Evolutionary conservation across 768 basidiomycete genomes (phyloP), one percentile per base, ranked within the genome.

Genomic region (Obba rivulosa): DNA sequence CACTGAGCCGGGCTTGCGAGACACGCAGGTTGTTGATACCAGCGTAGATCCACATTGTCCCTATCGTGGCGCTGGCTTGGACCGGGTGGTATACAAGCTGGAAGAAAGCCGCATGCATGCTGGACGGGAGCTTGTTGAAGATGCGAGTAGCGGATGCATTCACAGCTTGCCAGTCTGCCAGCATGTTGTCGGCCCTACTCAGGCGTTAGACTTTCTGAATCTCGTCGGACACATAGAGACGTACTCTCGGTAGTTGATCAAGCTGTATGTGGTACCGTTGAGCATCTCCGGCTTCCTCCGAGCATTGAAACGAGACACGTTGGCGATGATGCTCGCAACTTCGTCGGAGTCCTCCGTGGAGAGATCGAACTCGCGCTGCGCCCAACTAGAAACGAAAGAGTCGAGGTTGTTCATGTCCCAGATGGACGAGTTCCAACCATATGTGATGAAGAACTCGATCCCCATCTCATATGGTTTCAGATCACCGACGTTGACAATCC

Each of bases 401-500:
- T 76, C 61, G 39, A 82, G 57, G 58, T 83, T 83, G 51, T 74
- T 68, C 5, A 67, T 70, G 14, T 69, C 72, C 77, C 80, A 87
- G 13, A 70, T 61, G 0, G 79, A 68, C 0, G 77, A 62, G 54
- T 88, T 75, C 73, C 78, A 87, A 3, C 76, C 84, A 38, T 76
- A 76, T 14, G 66, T 70, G 55, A 87, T 65, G 73, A 83, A 87
- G 62, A 82, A 85, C 54, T 86, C 83, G 24, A 72, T 81, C 44
- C 82, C 77, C 44, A 83, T 77, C 55, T 88, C 86, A 52, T 81
- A 81, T 2, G 83, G 84, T 61, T 87, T 87, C 44, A 88, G 65
- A 55, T 87, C 84, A 14, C 86, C 86, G 46, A 88, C 84, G 60
- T 87, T 88, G 46, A 88, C 63, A 38, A 88, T 75, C 83, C 83